Evolutionary conservation across 2,329 filamentous ascomycete species (phyloP).

Genomic region (Penicillium sp.): DNA sequence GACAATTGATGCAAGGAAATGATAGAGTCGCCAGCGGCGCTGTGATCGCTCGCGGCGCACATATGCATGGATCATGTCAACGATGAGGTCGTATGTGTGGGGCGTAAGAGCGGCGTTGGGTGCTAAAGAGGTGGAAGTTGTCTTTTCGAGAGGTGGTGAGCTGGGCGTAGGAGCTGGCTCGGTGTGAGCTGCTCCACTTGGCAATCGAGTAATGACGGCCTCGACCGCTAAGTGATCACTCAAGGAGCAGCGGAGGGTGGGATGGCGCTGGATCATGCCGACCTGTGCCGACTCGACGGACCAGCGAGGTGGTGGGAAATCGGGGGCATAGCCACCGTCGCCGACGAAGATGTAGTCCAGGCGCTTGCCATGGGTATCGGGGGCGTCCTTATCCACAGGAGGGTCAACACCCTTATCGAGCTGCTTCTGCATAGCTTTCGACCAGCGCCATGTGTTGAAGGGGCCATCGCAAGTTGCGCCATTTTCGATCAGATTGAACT

Average conservation of each 20-base stretch:
- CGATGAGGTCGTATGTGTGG: conserved; percentile 69
- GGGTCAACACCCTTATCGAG: conserved; percentile 67
- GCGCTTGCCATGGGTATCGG: conserved; percentile 77
- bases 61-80: conserved; percentile 71
- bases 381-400: conserved; percentile 63
- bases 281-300: conserved; percentile 70
- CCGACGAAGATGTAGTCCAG: conserved; percentile 93
- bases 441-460: conserved; percentile 94
- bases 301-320: conserved; percentile 57
- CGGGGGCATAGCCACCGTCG: conserved; percentile 47
- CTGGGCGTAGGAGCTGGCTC: conserved; percentile 11
- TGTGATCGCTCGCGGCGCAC: conserved; percentile 70
- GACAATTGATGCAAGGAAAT: conserved; percentile 70
- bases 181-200: background rate
- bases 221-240: conserved; percentile 95
- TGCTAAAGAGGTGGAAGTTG: conserved; percentile 18
- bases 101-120: conserved; percentile 43
- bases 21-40: conserved; percentile 68
- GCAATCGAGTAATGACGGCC: conserved; percentile 64
- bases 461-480: conserved; percentile 84
- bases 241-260: conserved; percentile 77
- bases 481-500: conserved; percentile 76
- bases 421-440: conserved; percentile 67
- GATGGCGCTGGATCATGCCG: conserved; percentile 79
- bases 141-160: conserved; percentile 19